Evolutionary conservation across 1,284 basidiomycete species (phyloP).

Genomic region (Chiua sp.): DNA sequence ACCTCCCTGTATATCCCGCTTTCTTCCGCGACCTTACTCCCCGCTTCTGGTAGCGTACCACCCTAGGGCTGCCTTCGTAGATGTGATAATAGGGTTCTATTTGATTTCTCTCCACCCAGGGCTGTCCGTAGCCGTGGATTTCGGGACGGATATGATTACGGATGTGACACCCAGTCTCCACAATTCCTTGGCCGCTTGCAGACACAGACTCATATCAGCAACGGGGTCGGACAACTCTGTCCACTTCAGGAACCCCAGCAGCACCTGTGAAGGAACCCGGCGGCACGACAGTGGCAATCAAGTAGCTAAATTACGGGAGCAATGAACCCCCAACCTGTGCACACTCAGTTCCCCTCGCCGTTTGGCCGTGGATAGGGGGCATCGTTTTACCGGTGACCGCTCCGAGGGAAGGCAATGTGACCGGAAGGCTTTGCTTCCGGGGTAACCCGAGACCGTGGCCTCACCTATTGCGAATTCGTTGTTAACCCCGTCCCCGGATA

Average conservation of each 20-base stretch:
- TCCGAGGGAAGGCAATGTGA: neutral
- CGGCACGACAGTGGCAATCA: constrained; percentile 5
- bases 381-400: neutral
- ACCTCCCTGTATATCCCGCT: constrained; percentile 12
- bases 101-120: constrained; percentile 11
- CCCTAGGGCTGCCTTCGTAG: constrained; percentile 44
- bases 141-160: constrained; percentile 13
- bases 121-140: constrained; percentile 9
- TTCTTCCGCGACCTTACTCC: constrained; percentile 15
- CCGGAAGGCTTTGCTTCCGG: neutral
- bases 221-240: neutral
- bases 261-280: constrained; percentile 1
- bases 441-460: constrained; percentile 2
- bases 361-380: neutral
- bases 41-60: constrained; percentile 37
- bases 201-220: neutral
- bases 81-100: constrained; percentile 9
- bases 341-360: neutral
- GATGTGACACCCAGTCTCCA: neutral
- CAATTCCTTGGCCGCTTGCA: neutral
- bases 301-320: neutral
- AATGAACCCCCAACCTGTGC: constrained; percentile 1
- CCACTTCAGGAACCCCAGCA: neutral
- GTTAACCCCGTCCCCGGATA: neutral
- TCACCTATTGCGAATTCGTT: neutral